phyloP scores from a whole-genome alignment of 495 filamentous ascomycete species.

The Pseudoneurospora amorphoporcata region DNA sequence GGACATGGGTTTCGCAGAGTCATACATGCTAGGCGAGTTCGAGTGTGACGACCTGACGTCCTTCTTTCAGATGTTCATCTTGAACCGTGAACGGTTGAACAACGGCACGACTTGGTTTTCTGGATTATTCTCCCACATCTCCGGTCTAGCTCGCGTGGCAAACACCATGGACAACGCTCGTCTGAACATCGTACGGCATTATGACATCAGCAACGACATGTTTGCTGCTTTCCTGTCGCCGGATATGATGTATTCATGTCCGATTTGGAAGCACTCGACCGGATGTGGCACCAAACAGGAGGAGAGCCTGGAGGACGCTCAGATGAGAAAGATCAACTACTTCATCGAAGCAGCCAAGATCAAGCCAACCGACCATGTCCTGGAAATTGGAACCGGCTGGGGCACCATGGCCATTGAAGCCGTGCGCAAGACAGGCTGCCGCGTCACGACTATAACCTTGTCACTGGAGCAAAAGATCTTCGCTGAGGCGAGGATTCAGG shows the following conservation, averaged over 20 bases:
- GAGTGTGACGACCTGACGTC: constrained; percentile 49
- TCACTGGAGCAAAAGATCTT: constrained; percentile 50
- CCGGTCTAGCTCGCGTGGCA: constrained; percentile 42
- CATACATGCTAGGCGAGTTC: constrained; percentile 61
- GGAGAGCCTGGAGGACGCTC: constrained; percentile 53
- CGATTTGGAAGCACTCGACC: constrained; percentile 44
- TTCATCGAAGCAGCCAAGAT: constrained; percentile 52
- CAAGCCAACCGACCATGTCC: constrained; percentile 50
- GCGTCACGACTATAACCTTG: constrained; percentile 52
- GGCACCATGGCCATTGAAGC: constrained; percentile 57
- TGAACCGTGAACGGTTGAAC: constrained; percentile 43
- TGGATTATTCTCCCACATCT: constrained; percentile 39
- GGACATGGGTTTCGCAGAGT: constrained; percentile 67
- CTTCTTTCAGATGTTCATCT: constrained; percentile 62
- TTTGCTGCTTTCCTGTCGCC: constrained; percentile 61
- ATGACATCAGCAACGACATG: constrained; percentile 66
- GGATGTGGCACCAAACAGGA: constrained; percentile 2
- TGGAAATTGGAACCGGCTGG: constrained; percentile 65
- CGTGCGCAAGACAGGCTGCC: constrained; percentile 47
- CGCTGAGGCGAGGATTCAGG: constrained; percentile 46
- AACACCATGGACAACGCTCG: constrained; percentile 57
- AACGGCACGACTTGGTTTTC: constrained; percentile 51
- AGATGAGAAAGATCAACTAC: constrained; percentile 51
- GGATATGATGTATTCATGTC: constrained; percentile 71
- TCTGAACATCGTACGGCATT: constrained; percentile 58